A percentile compares a stretch with the other conserved stretches of the same genome.
Evolutionary conservation across 2,329 filamentous ascomycete genomes (phyloP).

Genomic region (Madurella mycetomatis): DNA sequence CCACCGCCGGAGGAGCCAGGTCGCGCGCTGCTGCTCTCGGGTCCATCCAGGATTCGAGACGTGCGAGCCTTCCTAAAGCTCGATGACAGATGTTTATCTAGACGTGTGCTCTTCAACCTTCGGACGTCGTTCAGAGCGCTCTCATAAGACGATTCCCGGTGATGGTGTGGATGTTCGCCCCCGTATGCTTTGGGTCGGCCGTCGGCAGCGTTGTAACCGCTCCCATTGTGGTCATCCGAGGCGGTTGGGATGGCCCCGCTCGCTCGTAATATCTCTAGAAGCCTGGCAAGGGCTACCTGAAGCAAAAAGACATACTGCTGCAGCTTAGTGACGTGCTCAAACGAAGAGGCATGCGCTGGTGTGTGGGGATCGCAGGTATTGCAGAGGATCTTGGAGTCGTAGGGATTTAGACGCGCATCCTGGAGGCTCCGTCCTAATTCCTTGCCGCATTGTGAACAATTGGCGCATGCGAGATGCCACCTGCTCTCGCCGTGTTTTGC

Average conservation of each 20-base stretch:
- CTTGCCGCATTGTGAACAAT: constrained; percentile 60
- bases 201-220: constrained; percentile 62
- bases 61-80: constrained; percentile 87
- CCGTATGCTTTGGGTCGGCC: constrained; percentile 71
- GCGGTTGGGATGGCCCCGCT: constrained; percentile 74
- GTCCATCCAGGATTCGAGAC: constrained; percentile 87
- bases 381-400: constrained; percentile 68
- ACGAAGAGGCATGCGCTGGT: constrained; percentile 48
- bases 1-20: constrained; percentile 69
- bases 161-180: constrained; percentile 55
- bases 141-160: constrained; percentile 76
- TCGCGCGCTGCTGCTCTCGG: constrained; percentile 62
- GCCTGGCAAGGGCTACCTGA: constrained; percentile 81
- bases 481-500: constrained; percentile 68
- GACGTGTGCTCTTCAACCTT: constrained; percentile 81
- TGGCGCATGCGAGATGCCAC: constrained; percentile 81
- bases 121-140: constrained; percentile 95
- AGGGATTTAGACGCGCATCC: constrained; percentile 67
- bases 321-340: constrained; percentile 76
- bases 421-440: constrained; percentile 65
- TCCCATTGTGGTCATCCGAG: constrained; percentile 62
- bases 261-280: constrained; percentile 80
- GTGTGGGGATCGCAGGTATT: constrained; percentile 57
- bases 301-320: constrained; percentile 94
- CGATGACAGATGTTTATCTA: constrained; percentile 90